Base-by-base conservation (phyloP, 1,139 yeast species). In the Candida tropicalis region DNA sequence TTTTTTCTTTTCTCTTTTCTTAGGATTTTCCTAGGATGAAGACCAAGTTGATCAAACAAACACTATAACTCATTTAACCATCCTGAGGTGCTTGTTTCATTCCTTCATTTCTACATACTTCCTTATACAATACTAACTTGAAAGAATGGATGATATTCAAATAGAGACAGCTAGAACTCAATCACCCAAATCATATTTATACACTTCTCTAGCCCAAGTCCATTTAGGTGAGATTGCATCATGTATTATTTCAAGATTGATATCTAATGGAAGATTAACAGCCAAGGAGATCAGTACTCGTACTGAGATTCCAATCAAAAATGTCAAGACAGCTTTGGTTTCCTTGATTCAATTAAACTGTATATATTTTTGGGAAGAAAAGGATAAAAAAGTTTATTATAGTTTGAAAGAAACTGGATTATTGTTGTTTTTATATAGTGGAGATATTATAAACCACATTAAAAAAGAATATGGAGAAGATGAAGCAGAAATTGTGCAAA, bases 401-500 rank as follows among this genome's bases (percentile, higher is more conserved):
- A 73, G 73, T 29, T 78, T 83, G 49, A 77, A 84, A 54, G 84
- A 82, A 50, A 74, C 70, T 22, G 96, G 96, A 5, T 66, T 84
- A 17, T 70, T 82, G 52, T 63, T 78, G 42, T 68, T 88, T 42
- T 60, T 90, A 25, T 87, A 89, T 63, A 75, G 91, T 28, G 97
- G 96, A 25, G 87, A 87, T 41, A 82, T 90, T 47, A 72, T 88
- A 29, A 65, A 77, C 35, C 73, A 74, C 43, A 75, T 86, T 33
- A 73, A 74, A 43, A 45, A 51, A 8, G 42, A 47, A 11, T 67
- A 68, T 44, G 77, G 73, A n/a, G 73, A 73, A 22, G 70, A 68
- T 11, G 68, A 78, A 23, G 87, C 91, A 0, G 84, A 84, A 48
- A 78, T 89, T 29, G 71, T 87, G n/a, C 90, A 87, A 55, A 88